A percentile compares a stretch with the other conserved stretches of the same genome.
Conservation (phyloP, 2,329 filamentous ascomycete species). For the Coniochaeta sp. region DNA sequence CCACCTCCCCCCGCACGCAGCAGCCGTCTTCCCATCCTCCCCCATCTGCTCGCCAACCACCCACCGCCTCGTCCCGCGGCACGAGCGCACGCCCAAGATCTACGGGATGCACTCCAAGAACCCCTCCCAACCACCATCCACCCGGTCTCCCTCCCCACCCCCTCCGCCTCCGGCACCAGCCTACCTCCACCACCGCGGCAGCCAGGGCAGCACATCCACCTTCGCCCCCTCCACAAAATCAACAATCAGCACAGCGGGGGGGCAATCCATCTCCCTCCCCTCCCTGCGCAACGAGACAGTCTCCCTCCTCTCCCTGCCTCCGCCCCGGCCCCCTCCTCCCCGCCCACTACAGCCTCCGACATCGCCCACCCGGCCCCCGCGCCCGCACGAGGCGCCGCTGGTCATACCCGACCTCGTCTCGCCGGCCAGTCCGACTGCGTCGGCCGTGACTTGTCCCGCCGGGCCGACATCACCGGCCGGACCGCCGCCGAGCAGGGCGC, state of each 20-base stretch:
- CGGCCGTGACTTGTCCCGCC: neutral
- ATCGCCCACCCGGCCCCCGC: slow-evolving; percentile 25
- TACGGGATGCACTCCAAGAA: slow-evolving; percentile 1
- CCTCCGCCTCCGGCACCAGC: neutral
- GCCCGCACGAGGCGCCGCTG: slow-evolving; percentile 25
- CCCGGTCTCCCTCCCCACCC: slow-evolving; percentile 5
- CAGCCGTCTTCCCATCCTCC: slow-evolving; percentile 24
- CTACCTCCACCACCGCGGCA: slow-evolving; percentile 7
- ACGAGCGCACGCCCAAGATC: slow-evolving; percentile 12
- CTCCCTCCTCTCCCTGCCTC: slow-evolving; percentile 11
- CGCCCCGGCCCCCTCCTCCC: neutral
- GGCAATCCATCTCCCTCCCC: slow-evolving; percentile 8
- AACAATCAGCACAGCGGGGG: slow-evolving; percentile 3
- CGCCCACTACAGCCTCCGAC: slow-evolving; percentile 12
- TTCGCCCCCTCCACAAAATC: slow-evolving; percentile 5
- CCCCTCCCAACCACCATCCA: neutral
- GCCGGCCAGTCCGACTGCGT: slow-evolving; percentile 15
- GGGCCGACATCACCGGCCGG: slow-evolving; percentile 20
- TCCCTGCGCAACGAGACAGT: slow-evolving; percentile 19
- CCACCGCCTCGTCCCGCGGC: slow-evolving; percentile 26
- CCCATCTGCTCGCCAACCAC: slow-evolving; percentile 28
- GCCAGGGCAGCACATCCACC: slow-evolving; percentile 10
- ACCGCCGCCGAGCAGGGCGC: slow-evolving; percentile 36
- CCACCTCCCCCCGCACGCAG: slow-evolving; percentile 1
- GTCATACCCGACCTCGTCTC: slow-evolving; percentile 26